Evolutionary conservation across 305 asterid species (phyloP).

Genomic region (Fraxinus nigra): DNA sequence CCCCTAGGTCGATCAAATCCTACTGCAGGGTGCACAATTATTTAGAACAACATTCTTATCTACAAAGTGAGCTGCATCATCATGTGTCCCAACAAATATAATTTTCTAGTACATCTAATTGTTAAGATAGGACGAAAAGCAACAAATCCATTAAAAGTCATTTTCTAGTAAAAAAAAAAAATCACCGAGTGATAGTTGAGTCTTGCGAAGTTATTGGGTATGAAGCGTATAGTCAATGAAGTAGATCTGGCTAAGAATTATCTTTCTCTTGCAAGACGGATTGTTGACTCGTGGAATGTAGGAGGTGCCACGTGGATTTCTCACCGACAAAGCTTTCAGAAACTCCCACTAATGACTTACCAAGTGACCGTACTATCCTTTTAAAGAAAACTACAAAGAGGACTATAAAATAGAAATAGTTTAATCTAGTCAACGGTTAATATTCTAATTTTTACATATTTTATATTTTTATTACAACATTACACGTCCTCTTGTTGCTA

Average conservation of each 20-base stretch:
- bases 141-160: background rate
- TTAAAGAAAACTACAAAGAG: background rate
- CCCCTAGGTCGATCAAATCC: background rate
- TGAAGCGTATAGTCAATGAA: background rate
- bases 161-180: background rate
- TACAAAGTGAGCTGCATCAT: background rate
- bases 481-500: background rate
- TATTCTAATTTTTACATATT: background rate
- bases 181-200: background rate
- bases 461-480: background rate
- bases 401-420: background rate
- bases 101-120: background rate
- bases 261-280: background rate
- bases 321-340: background rate
- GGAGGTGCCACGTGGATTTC: background rate
- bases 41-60: background rate
- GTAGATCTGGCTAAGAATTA: background rate
- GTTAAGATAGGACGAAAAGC: background rate
- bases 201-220: background rate
- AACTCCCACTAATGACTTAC: background rate
- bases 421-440: no score
- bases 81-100: background rate
- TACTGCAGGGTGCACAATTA: background rate
- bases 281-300: background rate
- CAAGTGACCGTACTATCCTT: background rate